These are phyloP conservation scores for Phytophthora ohioensis DNA, from an alignment of 352 stramenopile genomes.

Conservation along the genomic window DNA sequence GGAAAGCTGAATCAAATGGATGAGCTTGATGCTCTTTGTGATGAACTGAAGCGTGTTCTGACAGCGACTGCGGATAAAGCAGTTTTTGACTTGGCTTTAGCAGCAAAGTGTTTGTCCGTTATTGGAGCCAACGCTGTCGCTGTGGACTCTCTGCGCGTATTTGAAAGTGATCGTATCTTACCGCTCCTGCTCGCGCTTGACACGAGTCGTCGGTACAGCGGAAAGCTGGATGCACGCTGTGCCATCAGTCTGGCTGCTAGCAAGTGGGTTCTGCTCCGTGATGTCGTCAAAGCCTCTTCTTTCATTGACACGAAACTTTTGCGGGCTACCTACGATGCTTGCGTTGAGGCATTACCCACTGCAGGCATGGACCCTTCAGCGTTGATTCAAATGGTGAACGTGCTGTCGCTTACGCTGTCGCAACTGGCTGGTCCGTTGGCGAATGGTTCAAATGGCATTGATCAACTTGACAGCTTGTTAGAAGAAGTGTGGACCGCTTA, in stretches of 20 bases:
- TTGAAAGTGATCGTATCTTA: constrained; percentile 46
- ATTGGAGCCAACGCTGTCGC: constrained; percentile 36
- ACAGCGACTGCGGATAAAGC: constrained; percentile 5
- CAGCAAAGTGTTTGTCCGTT: constrained; percentile 46
- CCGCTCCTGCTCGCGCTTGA: constrained; percentile 50
- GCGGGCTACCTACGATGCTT: constrained; percentile 45
- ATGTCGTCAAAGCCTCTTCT: constrained; percentile 56
- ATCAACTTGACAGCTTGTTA: constrained; percentile 55
- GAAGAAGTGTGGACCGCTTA: constrained; percentile 76
- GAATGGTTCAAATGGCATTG: constrained; percentile 20
- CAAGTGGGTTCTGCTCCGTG: constrained; percentile 68
- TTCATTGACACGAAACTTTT: constrained; percentile 60
- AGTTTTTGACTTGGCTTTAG: constrained; percentile 49
- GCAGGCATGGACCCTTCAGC: constrained; percentile 62
- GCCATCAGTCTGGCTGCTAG: constrained; percentile 49
- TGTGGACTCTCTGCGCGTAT: constrained; percentile 46
- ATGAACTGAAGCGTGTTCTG: constrained; percentile 38
- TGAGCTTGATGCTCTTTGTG: constrained; percentile 44
- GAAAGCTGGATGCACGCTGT: constrained; percentile 43
- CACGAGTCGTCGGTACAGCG: constrained; percentile 39
- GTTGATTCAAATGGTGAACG: constrained; percentile 74
- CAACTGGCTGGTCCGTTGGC: constrained; percentile 55
- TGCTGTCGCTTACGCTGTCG: constrained; percentile 61
- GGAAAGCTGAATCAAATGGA: constrained; percentile 40
- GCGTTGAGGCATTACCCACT: constrained; percentile 61